Evolutionary conservation across 306 rosid species (phyloP).

Genomic region (Inga oerstediana): DNA sequence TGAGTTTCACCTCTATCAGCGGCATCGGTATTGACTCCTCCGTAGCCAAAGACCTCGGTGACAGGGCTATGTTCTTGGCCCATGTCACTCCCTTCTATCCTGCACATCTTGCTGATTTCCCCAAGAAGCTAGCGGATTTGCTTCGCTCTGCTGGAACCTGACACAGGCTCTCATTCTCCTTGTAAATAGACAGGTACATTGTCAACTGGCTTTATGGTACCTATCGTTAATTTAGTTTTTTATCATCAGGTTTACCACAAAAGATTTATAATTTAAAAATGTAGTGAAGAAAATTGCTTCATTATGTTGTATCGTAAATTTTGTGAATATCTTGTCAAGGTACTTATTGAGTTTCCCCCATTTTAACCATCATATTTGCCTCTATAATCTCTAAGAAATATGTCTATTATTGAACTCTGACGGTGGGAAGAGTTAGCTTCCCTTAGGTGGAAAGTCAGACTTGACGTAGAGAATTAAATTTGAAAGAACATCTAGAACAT

Average conservation of each 20-base stretch:
- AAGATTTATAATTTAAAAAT: neutral
- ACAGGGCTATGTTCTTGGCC: slow-evolving; percentile 67
- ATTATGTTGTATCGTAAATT: neutral
- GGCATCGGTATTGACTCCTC: slow-evolving; percentile 68
- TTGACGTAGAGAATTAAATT: neutral
- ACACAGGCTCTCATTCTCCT: slow-evolving; percentile 69
- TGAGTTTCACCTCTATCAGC: slow-evolving; percentile 65
- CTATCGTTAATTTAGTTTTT: neutral
- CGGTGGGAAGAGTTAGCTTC: neutral
- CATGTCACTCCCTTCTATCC: slow-evolving; percentile 74
- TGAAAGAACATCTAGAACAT: neutral
- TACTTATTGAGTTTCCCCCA: neutral
- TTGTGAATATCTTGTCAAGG: neutral
- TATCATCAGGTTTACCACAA: neutral
- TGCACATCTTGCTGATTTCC: slow-evolving; percentile 61
- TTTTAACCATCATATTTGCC: no score
- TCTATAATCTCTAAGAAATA: neutral
- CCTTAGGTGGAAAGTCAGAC: neutral
- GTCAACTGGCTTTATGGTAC: neutral
- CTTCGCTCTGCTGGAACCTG: slow-evolving; percentile 58
- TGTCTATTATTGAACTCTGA: neutral
- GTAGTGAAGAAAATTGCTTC: neutral
- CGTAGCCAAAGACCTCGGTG: slow-evolving; percentile 79
- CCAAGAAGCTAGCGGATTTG: slow-evolving; percentile 58
- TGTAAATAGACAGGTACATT: slow-evolving; percentile 56